Conservation (phyloP, 1,284 basidiomycete species). For the Malassezia equina region DNA sequence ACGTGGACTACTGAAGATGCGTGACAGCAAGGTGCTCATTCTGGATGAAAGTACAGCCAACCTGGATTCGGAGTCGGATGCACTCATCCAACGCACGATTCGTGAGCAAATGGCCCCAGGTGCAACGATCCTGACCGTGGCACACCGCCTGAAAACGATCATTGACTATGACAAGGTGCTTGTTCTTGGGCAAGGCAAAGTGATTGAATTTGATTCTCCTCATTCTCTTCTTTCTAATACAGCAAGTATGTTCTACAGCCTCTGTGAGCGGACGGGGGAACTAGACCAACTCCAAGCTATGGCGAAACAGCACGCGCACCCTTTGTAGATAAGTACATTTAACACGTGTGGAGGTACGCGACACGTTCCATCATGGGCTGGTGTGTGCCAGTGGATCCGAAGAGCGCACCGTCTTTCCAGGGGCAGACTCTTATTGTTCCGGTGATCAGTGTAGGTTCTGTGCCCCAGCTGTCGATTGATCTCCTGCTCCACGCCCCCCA, state of each 20-base stretch:
- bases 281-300: constrained; percentile 16
- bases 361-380: not conserved
- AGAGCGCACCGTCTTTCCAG: constrained; percentile 1
- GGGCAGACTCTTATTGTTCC: constrained; percentile 32
- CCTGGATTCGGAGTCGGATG: constrained; percentile 50
- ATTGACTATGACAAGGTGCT: constrained; percentile 55
- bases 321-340: not conserved
- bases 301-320: not conserved
- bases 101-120: constrained; percentile 48
- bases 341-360: not conserved
- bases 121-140: constrained; percentile 54
- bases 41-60: constrained; percentile 54
- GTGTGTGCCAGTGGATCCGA: not conserved
- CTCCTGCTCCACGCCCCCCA: constrained; percentile 24
- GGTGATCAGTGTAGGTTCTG: constrained; percentile 32
- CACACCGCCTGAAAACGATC: constrained; percentile 60
- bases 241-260: constrained; percentile 26
- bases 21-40: constrained; percentile 53
- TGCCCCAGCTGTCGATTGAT: constrained; percentile 35
- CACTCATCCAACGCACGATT: constrained; percentile 52
- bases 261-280: constrained; percentile 38
- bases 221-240: constrained; percentile 52
- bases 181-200: constrained; percentile 55
- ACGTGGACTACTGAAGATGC: constrained; percentile 52
- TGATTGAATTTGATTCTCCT: constrained; percentile 69